Evolutionary conservation across 768 basidiomycete species (phyloP).

Genomic region (Boletus vermiculosoides): DNA sequence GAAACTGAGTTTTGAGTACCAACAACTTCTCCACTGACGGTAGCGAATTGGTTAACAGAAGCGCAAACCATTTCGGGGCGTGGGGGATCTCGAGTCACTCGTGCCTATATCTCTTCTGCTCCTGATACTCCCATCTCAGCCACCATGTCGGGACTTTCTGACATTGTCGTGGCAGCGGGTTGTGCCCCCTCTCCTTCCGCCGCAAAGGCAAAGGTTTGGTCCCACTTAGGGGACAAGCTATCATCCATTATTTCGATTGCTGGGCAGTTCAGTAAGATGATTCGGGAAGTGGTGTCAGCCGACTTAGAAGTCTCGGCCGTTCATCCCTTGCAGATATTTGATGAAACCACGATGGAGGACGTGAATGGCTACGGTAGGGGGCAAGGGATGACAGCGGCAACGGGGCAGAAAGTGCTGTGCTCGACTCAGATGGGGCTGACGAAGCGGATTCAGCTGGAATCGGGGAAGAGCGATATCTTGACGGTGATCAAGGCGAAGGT

Average conservation of each 20-base stretch:
- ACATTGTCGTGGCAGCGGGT: slow-evolving; percentile 9
- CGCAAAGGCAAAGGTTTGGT: background rate
- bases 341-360: slow-evolving; percentile 14
- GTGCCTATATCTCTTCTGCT: background rate
- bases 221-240: slow-evolving; percentile 4
- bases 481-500: slow-evolving; percentile 10
- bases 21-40: background rate
- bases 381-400: background rate
- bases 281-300: slow-evolving; percentile 6
- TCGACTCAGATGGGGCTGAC: slow-evolving; percentile 15
- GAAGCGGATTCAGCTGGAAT: slow-evolving; percentile 2
- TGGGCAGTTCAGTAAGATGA: slow-evolving; percentile 4
- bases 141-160: background rate
- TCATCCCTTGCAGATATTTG: background rate
- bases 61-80: slow-evolving; percentile 3
- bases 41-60: background rate
- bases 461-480: background rate
- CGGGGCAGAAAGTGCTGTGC: slow-evolving; percentile 11
- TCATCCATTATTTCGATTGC: slow-evolving; percentile 2
- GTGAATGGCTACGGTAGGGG: background rate
- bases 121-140: background rate
- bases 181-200: background rate
- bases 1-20: background rate
- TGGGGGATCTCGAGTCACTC: slow-evolving; percentile 7
- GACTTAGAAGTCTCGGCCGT: slow-evolving; percentile 8